Conservation (phyloP, 2,329 filamentous ascomycete species). For the Emydomyces testavorans region DNA sequence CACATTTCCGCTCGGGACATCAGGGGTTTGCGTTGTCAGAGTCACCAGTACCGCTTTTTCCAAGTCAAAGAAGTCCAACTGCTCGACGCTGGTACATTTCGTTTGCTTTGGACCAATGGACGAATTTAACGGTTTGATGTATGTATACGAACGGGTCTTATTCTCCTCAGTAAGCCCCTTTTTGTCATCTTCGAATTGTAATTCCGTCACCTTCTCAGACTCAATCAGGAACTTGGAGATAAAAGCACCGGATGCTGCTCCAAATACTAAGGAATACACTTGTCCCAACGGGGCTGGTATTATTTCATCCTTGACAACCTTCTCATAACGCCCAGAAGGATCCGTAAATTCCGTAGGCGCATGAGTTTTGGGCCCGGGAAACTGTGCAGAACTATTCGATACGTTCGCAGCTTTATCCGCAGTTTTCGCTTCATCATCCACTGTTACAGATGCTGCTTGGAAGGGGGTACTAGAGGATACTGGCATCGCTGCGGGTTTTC, state of each 20-base stretch:
- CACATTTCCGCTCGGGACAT: slow-evolving; percentile 86
- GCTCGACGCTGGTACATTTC: slow-evolving; percentile 81
- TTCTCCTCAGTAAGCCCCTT: slow-evolving; percentile 65
- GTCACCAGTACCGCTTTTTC: slow-evolving; percentile 79
- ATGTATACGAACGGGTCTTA: slow-evolving; percentile 63
- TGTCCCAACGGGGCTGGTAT: slow-evolving; percentile 83
- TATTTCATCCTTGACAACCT: slow-evolving; percentile 69
- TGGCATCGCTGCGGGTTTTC: slow-evolving; percentile 56
- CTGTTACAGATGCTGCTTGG: slow-evolving; percentile 28
- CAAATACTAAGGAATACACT: slow-evolving; percentile 80
- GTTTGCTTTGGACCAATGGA: slow-evolving; percentile 87
- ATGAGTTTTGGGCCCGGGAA: slow-evolving; percentile 74
- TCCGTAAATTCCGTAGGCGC: slow-evolving; percentile 78
- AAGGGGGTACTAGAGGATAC: slow-evolving; percentile 28
- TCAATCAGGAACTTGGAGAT: slow-evolving; percentile 76
- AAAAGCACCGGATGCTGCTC: slow-evolving; percentile 63
- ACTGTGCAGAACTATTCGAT: slow-evolving; percentile 45
- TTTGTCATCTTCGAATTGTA: slow-evolving; percentile 72
- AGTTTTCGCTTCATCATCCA: slow-evolving; percentile 32
- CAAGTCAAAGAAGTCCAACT: slow-evolving; percentile 70
- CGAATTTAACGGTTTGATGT: slow-evolving; percentile 79
- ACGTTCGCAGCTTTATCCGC: slow-evolving; percentile 38
- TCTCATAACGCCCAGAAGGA: slow-evolving; percentile 66
- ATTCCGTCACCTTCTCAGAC: slow-evolving; percentile 80
- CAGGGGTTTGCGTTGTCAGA: slow-evolving; percentile 76